Evolutionary conservation across 2,329 filamentous ascomycete species (phyloP), one percentile per base, ranked within the genome.

Genomic region (Paraphoma sp.): DNA sequence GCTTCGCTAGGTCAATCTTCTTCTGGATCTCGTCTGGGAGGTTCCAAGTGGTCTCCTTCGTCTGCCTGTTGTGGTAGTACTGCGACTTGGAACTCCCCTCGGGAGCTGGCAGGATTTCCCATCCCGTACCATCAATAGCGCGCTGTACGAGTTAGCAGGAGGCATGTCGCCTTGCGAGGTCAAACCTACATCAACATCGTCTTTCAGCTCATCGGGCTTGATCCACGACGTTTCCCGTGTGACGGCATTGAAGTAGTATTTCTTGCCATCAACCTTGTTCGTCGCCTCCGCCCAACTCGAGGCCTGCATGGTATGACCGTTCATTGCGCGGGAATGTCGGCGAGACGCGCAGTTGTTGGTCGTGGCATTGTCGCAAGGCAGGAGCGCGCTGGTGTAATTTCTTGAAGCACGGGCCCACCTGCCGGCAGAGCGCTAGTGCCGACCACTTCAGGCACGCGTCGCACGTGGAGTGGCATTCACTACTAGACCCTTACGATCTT

Each of bases 211-310:
- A 72, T 90, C 86, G 4, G 95, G 96, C 80, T 97, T 98, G 41
- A 88, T 89, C 95, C 95, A 99, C 85, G 93, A 90, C 31, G 95
- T 98, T 61, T 85, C 86, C 74, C 96, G 96, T 14, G 93, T 97
- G 59, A 87, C 80, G 11, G 87, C 80, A 75, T 99, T 96, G 82
- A 93, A 96, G 77, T 96, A 99, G 78, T 99, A 99, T 45, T 87
- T 83, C 65, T 91, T 87, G 63, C 93, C 94, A 71, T 97, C 93
- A 2, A 88, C 81, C 65, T 89, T n/a, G 2, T 45, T 91, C 67
- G 88, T 89, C 66, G 91, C 89, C 76, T 95, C 91, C 76, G 91
- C 88, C 93, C 93, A 97, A 43, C 85, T 74, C 53, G 66, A 45
- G 6, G 48, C 53, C 7, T 60, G 53, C 44, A 82, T 78, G 48